These are phyloP conservation scores for Fusarium illudens DNA, from an alignment of 2,329 filamentous ascomycete species.

Conservation along the genomic window DNA sequence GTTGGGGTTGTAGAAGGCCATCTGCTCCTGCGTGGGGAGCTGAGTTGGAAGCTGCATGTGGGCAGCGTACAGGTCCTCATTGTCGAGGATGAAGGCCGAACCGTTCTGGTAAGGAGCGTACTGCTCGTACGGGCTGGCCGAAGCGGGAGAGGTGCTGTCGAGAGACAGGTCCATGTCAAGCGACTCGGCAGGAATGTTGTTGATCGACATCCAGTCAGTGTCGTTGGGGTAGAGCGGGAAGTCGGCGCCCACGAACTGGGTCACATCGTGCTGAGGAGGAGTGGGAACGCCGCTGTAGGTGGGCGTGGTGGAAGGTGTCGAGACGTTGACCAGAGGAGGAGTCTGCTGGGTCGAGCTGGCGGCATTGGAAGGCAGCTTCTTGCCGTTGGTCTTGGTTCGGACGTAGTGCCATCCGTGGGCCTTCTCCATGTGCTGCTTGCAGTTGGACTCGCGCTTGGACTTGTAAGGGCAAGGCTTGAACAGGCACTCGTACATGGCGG, in stretches of 20 bases:
- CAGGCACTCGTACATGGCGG: conserved; percentile 83
- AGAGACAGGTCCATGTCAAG: conserved; percentile 54
- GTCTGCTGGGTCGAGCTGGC: conserved; percentile 60
- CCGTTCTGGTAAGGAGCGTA: conserved; percentile 69
- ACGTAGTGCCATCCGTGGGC: conserved; percentile 91
- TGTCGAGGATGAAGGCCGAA: conserved; percentile 67
- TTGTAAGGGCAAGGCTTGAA: conserved; percentile 89
- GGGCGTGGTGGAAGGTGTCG: conserved; percentile 67
- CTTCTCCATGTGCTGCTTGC: conserved; percentile 99
- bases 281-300: conserved; percentile 63
- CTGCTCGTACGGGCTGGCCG: conserved; percentile 55
- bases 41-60: conserved; percentile 65
- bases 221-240: conserved; percentile 60
- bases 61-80: conserved; percentile 70
- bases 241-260: conserved; percentile 48
- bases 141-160: conserved; percentile 52
- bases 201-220: conserved; percentile 55
- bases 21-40: conserved; percentile 46
- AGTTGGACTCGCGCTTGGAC: conserved; percentile 95
- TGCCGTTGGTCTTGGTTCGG: conserved; percentile 91
- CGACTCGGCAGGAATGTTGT: conserved; percentile 44
- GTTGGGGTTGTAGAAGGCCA: conserved; percentile 48
- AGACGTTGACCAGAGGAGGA: conserved; percentile 68
- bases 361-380: conserved; percentile 59
- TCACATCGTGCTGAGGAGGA: conserved; percentile 60